Conservation (phyloP, 805 yeast species). For the Barnettozyma populi region DNA sequence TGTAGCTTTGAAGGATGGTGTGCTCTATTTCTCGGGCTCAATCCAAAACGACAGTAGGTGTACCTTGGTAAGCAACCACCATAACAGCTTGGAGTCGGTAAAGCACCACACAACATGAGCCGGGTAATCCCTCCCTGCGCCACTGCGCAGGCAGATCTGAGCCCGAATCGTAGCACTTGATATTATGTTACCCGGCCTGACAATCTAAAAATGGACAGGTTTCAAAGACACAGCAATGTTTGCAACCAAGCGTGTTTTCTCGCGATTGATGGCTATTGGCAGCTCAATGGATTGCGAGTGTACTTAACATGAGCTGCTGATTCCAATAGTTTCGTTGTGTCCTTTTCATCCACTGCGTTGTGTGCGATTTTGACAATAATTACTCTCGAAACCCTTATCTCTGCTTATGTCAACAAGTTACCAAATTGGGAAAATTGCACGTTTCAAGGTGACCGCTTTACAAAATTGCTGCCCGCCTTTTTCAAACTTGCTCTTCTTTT, state of each 20-base stretch:
- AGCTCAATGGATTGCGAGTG: background rate
- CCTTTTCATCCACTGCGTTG: no score
- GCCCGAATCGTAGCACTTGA: background rate
- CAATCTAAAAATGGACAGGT: background rate
- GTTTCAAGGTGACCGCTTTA: background rate
- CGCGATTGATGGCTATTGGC: background rate
- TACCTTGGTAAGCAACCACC: no score
- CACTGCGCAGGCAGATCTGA: background rate
- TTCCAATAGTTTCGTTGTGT: background rate
- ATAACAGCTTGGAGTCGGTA: no score
- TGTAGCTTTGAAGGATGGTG: no score
- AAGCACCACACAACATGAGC: background rate
- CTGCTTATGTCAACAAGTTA: background rate
- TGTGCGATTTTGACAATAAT: no score
- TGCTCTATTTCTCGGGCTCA: no score
- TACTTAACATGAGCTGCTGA: background rate
- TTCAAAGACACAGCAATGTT: background rate
- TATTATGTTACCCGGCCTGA: background rate
- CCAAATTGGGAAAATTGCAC: conserved; percentile 3
- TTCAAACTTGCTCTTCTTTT: conserved; percentile 2
- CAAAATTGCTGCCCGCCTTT: background rate
- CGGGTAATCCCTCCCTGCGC: background rate
- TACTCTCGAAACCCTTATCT: background rate
- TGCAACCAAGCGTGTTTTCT: background rate
- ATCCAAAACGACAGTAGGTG: no score